Conservation (phyloP, 768 basidiomycete species). For the Botryobasidium botryosum region DNA sequence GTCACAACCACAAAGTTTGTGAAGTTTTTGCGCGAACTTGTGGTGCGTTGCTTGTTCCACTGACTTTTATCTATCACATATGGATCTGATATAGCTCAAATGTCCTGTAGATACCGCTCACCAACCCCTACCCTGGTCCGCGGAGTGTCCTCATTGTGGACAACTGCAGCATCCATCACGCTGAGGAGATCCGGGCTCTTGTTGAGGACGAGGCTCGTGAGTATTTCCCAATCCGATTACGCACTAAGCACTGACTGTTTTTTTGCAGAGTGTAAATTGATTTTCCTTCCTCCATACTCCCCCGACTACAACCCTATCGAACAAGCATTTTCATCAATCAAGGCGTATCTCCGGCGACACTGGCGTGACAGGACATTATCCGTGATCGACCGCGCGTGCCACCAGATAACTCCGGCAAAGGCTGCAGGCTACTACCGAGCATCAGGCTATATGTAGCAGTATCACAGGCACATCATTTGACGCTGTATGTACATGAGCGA, state of each 20-base stretch:
- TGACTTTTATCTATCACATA: background rate
- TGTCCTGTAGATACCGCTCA: conserved; percentile 16
- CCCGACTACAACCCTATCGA: conserved; percentile 25
- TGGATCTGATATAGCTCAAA: too few species aligned
- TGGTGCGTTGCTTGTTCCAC: conserved; percentile 17
- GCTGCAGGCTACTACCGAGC: too few species aligned
- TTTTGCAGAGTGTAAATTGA: conserved; percentile 14
- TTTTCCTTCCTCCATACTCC: conserved; percentile 22
- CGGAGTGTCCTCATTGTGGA: conserved; percentile 19
- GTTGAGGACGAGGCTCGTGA: conserved; percentile 14
- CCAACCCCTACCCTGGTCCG: conserved; percentile 18
- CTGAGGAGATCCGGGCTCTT: conserved; percentile 14
- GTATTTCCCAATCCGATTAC: conserved; percentile 2
- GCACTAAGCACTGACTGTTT: background rate
- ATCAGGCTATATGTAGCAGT: too few species aligned
- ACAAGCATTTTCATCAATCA: conserved; percentile 16
- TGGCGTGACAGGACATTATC: too few species aligned
- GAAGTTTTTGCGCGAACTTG: conserved; percentile 23
- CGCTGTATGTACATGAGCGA: too few species aligned
- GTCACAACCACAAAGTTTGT: conserved; percentile 21
- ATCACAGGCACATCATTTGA: too few species aligned
- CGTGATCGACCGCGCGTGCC: too few species aligned
- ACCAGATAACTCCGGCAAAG: too few species aligned
- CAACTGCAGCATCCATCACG: conserved; percentile 21
- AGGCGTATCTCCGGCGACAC: too few species aligned